Evolutionary conservation across 148 eudicot species (phyloP), one percentile per base, ranked within the genome.

Genomic region (Chenopodium suecicum): DNA sequence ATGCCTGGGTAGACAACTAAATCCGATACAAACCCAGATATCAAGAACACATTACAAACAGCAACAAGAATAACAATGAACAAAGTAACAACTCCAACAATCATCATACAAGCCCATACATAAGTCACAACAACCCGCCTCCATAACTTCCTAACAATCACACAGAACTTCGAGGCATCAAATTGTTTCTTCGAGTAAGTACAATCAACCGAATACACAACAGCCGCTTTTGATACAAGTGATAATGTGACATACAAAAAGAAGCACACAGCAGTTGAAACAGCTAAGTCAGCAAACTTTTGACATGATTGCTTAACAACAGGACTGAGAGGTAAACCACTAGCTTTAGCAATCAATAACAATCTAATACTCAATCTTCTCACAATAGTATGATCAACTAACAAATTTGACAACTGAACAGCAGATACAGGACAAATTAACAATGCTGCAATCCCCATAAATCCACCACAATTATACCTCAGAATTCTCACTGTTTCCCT

Each of bases 391-490:
- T 88, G 92, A 89, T 94, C 90, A 34, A 92, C 92, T 79, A 94
- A 87, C 70, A 88, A 78, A 81, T 92, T 92, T 0, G 98, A 90
- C 77, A 96, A 79, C 60, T 90, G 82, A 50, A 96, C 83, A 32
- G 95, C 90, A 1, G 97, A 88, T 2, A 96, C 91, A n/a, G 98
- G 99, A 73, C 94, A 96, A 47, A 96, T 92, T 19, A 96, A 82
- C 52, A 96, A 76, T 2, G 92, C 91, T 6, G 89, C 87, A 73
- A 94, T 94, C 0, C 86, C 87, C 87, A 90, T 86, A 80, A 96
- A 92, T 23, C 92, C 92, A 9, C 74, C 70, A 54, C 81, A 83
- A 83, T 96, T 94, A 83, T 82, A 92, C 70, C 95, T 88, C 83
- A 96, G 85, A 87, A 96, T 94, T 76, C 93, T 86, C n/a, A 94